A percentile compares a stretch with the other conserved stretches of the same genome.
Conservation (phyloP, 805 yeast genomes). For the Candida ulmi region DNA sequence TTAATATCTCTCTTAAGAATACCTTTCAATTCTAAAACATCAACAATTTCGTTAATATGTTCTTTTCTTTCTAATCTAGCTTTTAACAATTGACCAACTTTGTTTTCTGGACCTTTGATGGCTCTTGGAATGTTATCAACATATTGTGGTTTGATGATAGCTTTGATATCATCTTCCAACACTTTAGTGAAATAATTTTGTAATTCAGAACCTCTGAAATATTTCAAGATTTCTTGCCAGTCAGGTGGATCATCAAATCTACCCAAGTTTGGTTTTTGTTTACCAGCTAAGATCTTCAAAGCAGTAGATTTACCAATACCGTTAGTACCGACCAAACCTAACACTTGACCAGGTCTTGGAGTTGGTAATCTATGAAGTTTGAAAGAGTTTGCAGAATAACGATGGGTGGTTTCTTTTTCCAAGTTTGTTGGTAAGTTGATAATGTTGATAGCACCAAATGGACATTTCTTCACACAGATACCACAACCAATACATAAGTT, state of each 20-base stretch:
- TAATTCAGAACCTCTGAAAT: constrained; percentile 95
- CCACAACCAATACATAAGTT: constrained; percentile 98
- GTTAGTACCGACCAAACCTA: constrained; percentile 96
- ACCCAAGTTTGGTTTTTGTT: constrained; percentile 95
- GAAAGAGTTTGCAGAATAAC: constrained; percentile 97
- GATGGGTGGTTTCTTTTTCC: constrained; percentile 88
- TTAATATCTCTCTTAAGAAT: constrained; percentile 84
- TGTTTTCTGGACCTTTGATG: constrained; percentile 79
- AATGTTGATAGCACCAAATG: constrained; percentile 93
- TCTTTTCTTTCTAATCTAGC: constrained; percentile 66
- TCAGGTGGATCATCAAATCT: constrained; percentile 93
- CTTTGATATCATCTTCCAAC: constrained; percentile 88
- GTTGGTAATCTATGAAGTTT: constrained; percentile 95
- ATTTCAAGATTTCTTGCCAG: constrained; percentile 88
- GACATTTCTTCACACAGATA: constrained; percentile 98
- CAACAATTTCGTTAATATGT: constrained; percentile 61
- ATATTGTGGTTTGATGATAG: constrained; percentile 98
- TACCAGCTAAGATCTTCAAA: constrained; percentile 92
- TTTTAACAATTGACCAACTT: constrained; percentile 80
- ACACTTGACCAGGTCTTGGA: constrained; percentile 98
- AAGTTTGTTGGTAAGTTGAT: constrained; percentile 95
- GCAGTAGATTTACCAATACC: constrained; percentile 99
- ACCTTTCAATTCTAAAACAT: constrained; percentile 65
- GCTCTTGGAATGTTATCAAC: constrained; percentile 98
- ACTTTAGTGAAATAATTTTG: constrained; percentile 94